Conservation (phyloP, 2,329 filamentous ascomycete species). For the Apiospora kogelbergensis region DNA sequence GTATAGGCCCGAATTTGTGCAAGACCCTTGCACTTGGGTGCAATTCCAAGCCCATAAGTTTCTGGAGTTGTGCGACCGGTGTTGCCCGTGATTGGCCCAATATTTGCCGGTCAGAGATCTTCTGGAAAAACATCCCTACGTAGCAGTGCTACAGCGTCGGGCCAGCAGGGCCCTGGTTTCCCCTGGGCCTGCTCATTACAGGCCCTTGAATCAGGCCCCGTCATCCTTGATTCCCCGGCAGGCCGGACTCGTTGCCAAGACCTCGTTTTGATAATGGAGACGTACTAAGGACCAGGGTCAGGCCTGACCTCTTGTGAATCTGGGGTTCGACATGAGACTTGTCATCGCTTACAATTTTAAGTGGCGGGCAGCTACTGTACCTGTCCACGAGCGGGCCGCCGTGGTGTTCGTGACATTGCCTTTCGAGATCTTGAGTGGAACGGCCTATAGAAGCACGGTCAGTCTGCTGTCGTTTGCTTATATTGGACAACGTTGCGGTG, state of each 20-base stretch:
- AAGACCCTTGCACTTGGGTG: not conserved
- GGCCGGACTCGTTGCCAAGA: conserved; percentile 6
- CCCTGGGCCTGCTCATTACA: conserved; percentile 5
- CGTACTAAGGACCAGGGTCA: not conserved
- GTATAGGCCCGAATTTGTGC: conserved; percentile 8
- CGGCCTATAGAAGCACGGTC: not conserved
- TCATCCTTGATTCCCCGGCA: conserved; percentile 7
- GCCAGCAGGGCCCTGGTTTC: not conserved
- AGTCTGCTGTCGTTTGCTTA: not conserved
- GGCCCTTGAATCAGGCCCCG: conserved; percentile 6
- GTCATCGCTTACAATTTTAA: conserved; percentile 8
- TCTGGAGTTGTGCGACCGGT: conserved; percentile 3
- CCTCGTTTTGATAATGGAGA: conserved; percentile 4
- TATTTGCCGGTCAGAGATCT: conserved; percentile 10
- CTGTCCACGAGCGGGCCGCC: not conserved
- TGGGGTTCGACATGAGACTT: conserved; percentile 10
- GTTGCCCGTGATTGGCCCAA: conserved; percentile 10
- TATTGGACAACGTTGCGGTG: conserved; percentile 2
- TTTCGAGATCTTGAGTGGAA: not conserved
- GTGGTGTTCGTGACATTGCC: conserved; percentile 3
- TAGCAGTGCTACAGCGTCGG: not conserved
- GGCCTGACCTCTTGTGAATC: conserved; percentile 9
- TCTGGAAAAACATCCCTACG: conserved; percentile 8
- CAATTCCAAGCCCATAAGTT: not conserved
- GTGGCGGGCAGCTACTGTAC: not conserved